Evolutionary conservation across 2,329 filamentous ascomycete genomes (phyloP), one percentile per base, ranked within the genome.

Genomic region (Fusarium incarnatum): DNA sequence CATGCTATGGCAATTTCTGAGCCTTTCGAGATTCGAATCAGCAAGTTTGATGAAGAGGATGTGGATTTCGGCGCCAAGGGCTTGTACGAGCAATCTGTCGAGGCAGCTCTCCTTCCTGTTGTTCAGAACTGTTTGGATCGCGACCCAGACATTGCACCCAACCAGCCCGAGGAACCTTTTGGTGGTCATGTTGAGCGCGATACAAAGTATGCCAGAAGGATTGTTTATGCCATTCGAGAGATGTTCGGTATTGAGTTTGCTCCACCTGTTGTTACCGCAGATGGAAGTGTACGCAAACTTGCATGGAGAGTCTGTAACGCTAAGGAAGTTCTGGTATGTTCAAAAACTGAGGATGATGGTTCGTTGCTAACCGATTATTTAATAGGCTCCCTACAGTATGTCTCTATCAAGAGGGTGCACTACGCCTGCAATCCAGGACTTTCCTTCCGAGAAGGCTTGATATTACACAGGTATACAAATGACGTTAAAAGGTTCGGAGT

Each of bases 221-320:
- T 98, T 13, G 94, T 98, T 1, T 98, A 97, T 79, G 96, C 94
- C 7, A 93, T 99, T 28, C 92, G 93, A 69, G 92, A 97, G 78
- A 98, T 98, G 94, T 97, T 99, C 79, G 96, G 94, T 54, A 92
- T 99, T 64, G 96, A 99, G 79, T 94, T 99, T 77, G 93, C 96
- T 3, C 91, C 94, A 0, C 93, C 94, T 46, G 95, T 98, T 1
- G 96, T 99, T 32, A 89, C 92, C 55, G 94, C 94, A 0, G 96
- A 99, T 81, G 94, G 96, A 8, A 97, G 91, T 73, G 92, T 98
- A 64, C 89, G 87, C 76, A 97, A 97, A 77, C 83, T 99, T 68
- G 94, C 94, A 8, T 98, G 95, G 94, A 88, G 96, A 76, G 93
- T 99, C 69, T 96, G 92, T 79, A 97, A 97, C 79, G 96, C 96